Percentiles rank a stretch among this genome's conserved stretches.
Evolutionary conservation across 2,329 filamentous ascomycete species (phyloP).

Genomic region (Mariannaea elegans): DNA sequence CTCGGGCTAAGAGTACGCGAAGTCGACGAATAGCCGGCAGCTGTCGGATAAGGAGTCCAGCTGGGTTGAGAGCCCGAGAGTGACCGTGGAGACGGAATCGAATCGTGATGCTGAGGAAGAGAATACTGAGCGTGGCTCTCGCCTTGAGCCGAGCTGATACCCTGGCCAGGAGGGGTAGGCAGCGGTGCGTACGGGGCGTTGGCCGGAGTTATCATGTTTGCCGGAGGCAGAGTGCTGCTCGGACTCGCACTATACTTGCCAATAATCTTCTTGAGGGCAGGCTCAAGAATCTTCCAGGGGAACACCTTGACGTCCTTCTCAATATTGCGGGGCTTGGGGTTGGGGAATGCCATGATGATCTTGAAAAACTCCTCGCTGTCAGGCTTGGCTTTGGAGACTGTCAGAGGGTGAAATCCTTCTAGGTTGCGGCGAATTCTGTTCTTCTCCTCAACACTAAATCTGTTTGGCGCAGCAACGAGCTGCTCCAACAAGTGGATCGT

Average conservation of each 20-base stretch:
- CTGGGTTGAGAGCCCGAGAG: constrained; percentile 56
- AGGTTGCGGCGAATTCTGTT: constrained; percentile 96
- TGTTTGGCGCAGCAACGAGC: constrained; percentile 75
- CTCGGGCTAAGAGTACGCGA: constrained; percentile 54
- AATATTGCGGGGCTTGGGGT: constrained; percentile 95
- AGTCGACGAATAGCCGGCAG: constrained; percentile 45
- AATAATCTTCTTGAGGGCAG: constrained; percentile 96
- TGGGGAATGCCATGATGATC: constrained; percentile 96
- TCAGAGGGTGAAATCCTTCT: constrained; percentile 91
- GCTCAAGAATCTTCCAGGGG: constrained; percentile 88
- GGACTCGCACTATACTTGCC: constrained; percentile 82
- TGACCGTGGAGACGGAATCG: constrained; percentile 62
- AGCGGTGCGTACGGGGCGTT: constrained; percentile 53
- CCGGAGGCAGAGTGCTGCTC: constrained; percentile 48
- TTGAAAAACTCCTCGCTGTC: constrained; percentile 99
- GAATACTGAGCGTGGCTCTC: constrained; percentile 50
- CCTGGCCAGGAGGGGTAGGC: constrained; percentile 56
- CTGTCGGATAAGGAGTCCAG: constrained; percentile 58
- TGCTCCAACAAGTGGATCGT: constrained; percentile 95
- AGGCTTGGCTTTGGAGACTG: constrained; percentile 89
- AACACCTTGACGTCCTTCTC: constrained; percentile 99
- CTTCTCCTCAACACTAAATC: constrained; percentile 97
- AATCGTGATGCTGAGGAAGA: constrained; percentile 57
- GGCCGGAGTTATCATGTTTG: constrained; percentile 53
- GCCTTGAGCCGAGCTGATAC: constrained; percentile 43